These are phyloP conservation scores for Alternaria ventricosa DNA, from an alignment of 2,329 filamentous ascomycete genomes.

Conservation along the genomic window DNA sequence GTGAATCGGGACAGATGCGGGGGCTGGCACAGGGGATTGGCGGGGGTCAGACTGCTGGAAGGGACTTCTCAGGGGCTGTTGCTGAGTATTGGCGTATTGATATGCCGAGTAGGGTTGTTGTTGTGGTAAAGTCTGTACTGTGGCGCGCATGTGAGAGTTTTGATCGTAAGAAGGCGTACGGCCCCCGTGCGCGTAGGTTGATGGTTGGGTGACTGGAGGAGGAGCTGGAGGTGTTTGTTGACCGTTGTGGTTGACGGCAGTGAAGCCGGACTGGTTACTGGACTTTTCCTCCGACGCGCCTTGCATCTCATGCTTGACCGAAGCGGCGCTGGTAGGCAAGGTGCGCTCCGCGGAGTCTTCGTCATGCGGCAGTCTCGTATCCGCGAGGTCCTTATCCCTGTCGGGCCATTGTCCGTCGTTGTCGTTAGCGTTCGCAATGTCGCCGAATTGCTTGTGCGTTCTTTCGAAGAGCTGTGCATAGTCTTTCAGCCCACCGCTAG, in stretches of 20 bases:
- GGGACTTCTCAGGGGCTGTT: not conserved
- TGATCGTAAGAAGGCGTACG: not conserved
- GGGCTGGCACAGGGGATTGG: not conserved
- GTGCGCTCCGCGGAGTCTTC: constrained; percentile 18
- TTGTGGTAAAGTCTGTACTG: not conserved
- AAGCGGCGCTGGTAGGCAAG: not conserved
- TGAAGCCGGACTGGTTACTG: constrained; percentile 9
- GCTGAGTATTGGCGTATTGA: not conserved
- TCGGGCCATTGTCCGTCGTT: constrained; percentile 8
- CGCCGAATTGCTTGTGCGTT: constrained; percentile 30
- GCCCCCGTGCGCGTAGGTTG: not conserved
- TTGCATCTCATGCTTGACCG: constrained; percentile 11
- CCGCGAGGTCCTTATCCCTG: constrained; percentile 17
- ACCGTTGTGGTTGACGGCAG: constrained; percentile 14
- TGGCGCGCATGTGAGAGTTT: not conserved
- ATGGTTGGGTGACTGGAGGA: not conserved
- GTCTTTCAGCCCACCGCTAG: constrained; percentile 26
- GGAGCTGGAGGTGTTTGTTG: not conserved
- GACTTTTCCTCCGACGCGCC: not conserved
- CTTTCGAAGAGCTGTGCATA: constrained; percentile 25
- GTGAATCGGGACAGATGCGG: not conserved
- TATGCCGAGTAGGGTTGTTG: not conserved
- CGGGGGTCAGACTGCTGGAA: not conserved
- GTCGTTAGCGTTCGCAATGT: constrained; percentile 8
- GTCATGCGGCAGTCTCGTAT: constrained; percentile 22